Conservation (phyloP, 2,329 filamentous ascomycete genomes). For the Aureobasidium sp. region DNA sequence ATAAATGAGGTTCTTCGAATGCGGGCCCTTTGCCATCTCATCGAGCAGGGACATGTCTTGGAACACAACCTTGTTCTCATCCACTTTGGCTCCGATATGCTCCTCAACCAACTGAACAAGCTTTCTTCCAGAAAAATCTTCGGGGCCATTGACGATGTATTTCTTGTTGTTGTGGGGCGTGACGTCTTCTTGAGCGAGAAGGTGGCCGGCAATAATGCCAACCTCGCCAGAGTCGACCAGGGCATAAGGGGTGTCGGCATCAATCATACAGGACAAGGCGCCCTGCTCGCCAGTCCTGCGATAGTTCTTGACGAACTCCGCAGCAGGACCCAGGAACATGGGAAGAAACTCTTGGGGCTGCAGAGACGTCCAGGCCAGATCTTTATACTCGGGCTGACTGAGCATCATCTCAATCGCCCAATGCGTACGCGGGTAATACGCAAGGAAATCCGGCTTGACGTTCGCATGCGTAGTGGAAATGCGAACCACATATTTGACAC, state of each 20-base stretch:
- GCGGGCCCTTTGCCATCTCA: background rate
- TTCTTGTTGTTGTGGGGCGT: background rate
- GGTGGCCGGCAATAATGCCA: background rate
- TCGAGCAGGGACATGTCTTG: background rate
- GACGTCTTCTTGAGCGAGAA: background rate
- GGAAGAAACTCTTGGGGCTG: background rate
- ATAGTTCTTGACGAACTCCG: background rate
- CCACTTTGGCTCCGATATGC: background rate
- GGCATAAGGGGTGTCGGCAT: background rate
- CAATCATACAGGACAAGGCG: background rate
- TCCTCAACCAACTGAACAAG: background rate
- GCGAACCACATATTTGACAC: background rate
- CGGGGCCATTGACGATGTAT: background rate
- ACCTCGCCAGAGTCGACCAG: background rate
- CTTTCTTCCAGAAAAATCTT: background rate
- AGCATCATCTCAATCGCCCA: background rate
- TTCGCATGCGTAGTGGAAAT: background rate
- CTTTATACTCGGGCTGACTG: background rate
- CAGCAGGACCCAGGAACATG: background rate
- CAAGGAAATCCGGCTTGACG: background rate
- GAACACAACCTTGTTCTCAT: background rate
- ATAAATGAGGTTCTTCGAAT: background rate
- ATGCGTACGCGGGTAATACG: background rate
- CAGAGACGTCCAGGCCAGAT: background rate
- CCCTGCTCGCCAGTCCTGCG: background rate